Evolutionary conservation across 257 asterid genomes (phyloP), one percentile per base, ranked within the genome.

Genomic region (Primulina tabacum): DNA sequence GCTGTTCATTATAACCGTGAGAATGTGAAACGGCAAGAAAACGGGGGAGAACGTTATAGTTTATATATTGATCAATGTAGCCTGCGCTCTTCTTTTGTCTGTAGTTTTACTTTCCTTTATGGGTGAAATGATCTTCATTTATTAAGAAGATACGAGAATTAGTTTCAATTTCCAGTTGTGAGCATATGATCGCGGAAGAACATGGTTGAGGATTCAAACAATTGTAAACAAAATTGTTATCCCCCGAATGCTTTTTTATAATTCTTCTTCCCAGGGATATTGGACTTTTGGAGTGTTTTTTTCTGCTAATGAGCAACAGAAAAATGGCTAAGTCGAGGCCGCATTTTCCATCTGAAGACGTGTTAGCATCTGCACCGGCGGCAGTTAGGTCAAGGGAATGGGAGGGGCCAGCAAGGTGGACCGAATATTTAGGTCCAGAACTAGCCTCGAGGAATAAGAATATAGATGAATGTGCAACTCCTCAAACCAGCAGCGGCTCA

Each of bases 401-500:
- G 88, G 97, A 91, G 75, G 97, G 96, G 40, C 92, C 92, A 9
- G 80, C 86, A 12, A 89, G 99, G 81, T 94, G 99, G 99, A 86
- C 90, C 8, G 99, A 94, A 72, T 94, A 94, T 75, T 79, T 94
- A 83, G 95, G 96, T 78, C 92, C 83, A 72, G 97, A 89, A 55
- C 68, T 83, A 55, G 83, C 75, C 37, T 68, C 86, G 72, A 83
- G 83, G 74, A 82, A 67, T 74, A 85, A 84, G 77, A 88, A 86
- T 67, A 90, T 81, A 14, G 76, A 84, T 57, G 95, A 90, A 58
- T 86, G 83, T 35, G 43, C 21, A 17, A 18, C 84, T 6, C 76
- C 73, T 68, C 95, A 84, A 18, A 81, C 80, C 73, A 76, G 90
- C 10, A 76, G 80, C 60, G 79, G 87, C 53, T 76, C 90, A 56